phyloP scores from a whole-genome alignment of 352 stramenopile genomes.

The Thalassiosira gravida region DNA sequence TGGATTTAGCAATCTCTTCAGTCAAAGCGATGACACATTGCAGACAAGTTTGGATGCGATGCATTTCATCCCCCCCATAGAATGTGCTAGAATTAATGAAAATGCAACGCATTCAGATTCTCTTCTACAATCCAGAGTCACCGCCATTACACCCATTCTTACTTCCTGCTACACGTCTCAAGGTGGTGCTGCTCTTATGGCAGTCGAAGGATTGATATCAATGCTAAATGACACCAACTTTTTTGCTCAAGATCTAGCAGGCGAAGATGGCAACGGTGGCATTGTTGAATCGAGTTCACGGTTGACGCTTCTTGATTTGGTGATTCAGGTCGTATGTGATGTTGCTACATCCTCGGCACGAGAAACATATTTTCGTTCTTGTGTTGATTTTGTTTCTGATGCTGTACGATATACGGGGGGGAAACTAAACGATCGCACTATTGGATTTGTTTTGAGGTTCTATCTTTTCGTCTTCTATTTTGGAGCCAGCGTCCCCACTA shows the following conservation, averaged over 20 bases:
- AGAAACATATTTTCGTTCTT: constrained; percentile 77
- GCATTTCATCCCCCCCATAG: constrained; percentile 77
- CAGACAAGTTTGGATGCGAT: constrained; percentile 69
- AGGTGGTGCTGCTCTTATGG: constrained; percentile 79
- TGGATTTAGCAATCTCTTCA: constrained; percentile 29
- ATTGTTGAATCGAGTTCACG: constrained; percentile 42
- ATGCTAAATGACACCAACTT: constrained; percentile 78
- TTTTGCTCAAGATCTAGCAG: constrained; percentile 71
- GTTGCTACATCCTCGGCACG: constrained; percentile 73
- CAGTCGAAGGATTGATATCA: constrained; percentile 76
- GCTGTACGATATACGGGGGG: constrained; percentile 62
- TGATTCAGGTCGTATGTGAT: constrained; percentile 85
- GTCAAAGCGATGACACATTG: constrained; percentile 52
- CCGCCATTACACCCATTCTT: constrained; percentile 78
- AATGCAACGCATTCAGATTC: constrained; percentile 25
- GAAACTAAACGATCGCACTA: constrained; percentile 70
- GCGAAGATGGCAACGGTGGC: constrained; percentile 35
- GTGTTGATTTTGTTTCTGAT: constrained; percentile 83
- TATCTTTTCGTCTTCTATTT: constrained; percentile 86
- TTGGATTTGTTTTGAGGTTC: constrained; percentile 82
- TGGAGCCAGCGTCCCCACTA: constrained; percentile 70
- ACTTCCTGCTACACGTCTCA: constrained; percentile 85
- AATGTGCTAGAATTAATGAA: constrained; percentile 44
- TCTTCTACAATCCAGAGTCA: constrained; percentile 62
- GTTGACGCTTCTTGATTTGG: constrained; percentile 81